Evolutionary conservation across 2,329 filamentous ascomycete genomes (phyloP), one percentile per base, ranked within the genome.

Genomic region (Stemphylium lycopersici): DNA sequence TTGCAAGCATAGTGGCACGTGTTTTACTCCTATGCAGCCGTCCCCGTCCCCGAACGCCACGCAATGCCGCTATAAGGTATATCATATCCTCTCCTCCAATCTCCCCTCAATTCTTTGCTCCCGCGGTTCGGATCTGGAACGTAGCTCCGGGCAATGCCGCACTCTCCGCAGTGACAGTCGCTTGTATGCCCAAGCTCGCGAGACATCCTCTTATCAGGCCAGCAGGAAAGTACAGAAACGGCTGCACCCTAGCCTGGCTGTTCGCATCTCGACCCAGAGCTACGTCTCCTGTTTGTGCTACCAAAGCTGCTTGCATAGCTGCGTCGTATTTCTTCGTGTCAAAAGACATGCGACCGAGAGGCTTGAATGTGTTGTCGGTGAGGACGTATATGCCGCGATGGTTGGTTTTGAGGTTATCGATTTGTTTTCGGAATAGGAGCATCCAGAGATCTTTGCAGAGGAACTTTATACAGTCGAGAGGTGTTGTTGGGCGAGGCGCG

Each of bases 381-480:
- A 99, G 80, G 38, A 99, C 95, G 76, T 97, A 99, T 64, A 98
- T 92, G 45, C 95, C 95, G 15, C 95, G 83, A 74, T 99, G 95
- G 72, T 99, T 99, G 7, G 95, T 99, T 79, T 99, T 99, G 41
- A 99, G 83, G 74, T 99, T 99, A 77, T 99, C 95, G 70, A 99
- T 91, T 76, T 98, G 96, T 78, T 99, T 99, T 73, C 90, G 85
- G 77, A 97, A 99, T 13, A 97, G 85, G 16, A 98, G 82, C 31
- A 87, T 92, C 95, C 95, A 99, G 39, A 99, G 83, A 75, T 99
- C 95, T 80, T 99, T 99, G 84, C 95, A 99, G 44, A 99, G 82
- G 71, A 99, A 98, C 76, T 99, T 99, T 74, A 99, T 99, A 44
- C 93, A 90, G 72, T 98, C 95, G 37, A 99, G 85, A 3, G 93